Base-by-base conservation (phyloP, 768 basidiomycete species). In the Lentinula boryana region DNA sequence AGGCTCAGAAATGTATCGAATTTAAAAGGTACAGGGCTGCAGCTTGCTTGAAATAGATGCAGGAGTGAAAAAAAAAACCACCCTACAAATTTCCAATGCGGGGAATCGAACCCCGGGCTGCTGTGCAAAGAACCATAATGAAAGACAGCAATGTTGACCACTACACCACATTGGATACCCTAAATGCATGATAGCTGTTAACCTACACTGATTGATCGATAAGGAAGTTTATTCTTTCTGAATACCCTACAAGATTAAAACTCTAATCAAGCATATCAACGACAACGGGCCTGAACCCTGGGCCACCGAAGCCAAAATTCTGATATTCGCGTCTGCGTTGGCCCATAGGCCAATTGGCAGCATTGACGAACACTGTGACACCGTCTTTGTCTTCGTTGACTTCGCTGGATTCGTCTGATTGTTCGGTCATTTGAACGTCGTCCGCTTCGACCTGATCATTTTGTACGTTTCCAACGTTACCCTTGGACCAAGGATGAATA, bases 341-440 rank as follows among this genome's bases (percentile, higher is more conserved):
- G 0, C 77, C 78, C 15, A 68, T 57, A 1, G 78, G 76, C 65
- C 66, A 74, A 62, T 74, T 78, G 3, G 80, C 73, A 4, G 76
- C 80, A 62, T 82, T 81, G 15, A 78, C 75, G 61, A 82, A 80
- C 4, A 79, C 75, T 0, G 79, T 81, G 13, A 51, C 12, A 13
- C 21, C 21, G 41, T 53, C 55, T 18, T n/a, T 36, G 7, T 3
- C 44, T 7, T 32, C 46, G 27, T 27, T 23, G 32, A 10, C 27
- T 27, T 16, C 18, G 16, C n/a, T 55, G 52, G 15, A 23, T 3
- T 40, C 36, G 32, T 41, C 5, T 16, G n/a, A 6, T 54, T n/a
- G n/a, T n/a, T n/a, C n/a, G n/a, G n/a, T n/a, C n/a, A n/a, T n/a
- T n/a, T n/a, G n/a, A n/a, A n/a, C n/a, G n/a, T n/a, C n/a, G n/a